Percentiles rank a stretch among this genome's conserved stretches.
These are phyloP conservation scores for Russula earlei DNA, from an alignment of 768 basidiomycete species.

Conservation along the genomic window DNA sequence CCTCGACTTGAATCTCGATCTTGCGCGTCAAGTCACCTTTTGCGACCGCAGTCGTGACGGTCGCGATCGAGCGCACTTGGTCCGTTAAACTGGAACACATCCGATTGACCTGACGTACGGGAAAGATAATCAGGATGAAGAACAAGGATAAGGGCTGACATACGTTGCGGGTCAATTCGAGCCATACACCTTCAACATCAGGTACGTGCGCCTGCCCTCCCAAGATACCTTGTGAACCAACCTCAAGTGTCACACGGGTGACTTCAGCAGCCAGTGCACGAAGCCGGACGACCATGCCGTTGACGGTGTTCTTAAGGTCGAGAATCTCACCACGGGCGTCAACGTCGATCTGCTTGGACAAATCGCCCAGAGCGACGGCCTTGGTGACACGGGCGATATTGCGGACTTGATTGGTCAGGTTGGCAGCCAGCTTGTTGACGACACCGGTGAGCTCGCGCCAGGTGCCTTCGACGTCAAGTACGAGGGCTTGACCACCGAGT, in stretches of 20 bases:
- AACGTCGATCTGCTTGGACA: constrained; percentile 81
- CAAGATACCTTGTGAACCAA: constrained; percentile 77
- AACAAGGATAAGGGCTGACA: constrained; percentile 19
- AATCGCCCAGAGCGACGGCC: constrained; percentile 78
- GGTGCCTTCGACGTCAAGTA: constrained; percentile 80
- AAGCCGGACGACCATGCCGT: constrained; percentile 37
- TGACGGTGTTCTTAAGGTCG: constrained; percentile 55
- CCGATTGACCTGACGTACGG: constrained; percentile 45
- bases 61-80: constrained; percentile 68
- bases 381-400: constrained; percentile 49
- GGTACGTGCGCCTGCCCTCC: constrained; percentile 81
- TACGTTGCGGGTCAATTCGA: constrained; percentile 65
- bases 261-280: constrained; percentile 70
- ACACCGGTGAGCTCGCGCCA: constrained; percentile 75
- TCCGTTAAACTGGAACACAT: constrained; percentile 73
- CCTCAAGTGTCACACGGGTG: constrained; percentile 71
- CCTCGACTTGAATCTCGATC: constrained; percentile 78
- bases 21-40: constrained; percentile 82
- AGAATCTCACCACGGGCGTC: constrained; percentile 82
- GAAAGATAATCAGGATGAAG: background rate
- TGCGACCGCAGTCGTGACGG: constrained; percentile 80
- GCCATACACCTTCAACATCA: constrained; percentile 80
- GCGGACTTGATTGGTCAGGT: constrained; percentile 49
- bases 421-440: constrained; percentile 68
- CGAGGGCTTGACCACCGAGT: constrained; percentile 76